Evolutionary conservation across 805 yeast genomes (phyloP).

Genomic region (Scheffersomyces coipomensis): DNA sequence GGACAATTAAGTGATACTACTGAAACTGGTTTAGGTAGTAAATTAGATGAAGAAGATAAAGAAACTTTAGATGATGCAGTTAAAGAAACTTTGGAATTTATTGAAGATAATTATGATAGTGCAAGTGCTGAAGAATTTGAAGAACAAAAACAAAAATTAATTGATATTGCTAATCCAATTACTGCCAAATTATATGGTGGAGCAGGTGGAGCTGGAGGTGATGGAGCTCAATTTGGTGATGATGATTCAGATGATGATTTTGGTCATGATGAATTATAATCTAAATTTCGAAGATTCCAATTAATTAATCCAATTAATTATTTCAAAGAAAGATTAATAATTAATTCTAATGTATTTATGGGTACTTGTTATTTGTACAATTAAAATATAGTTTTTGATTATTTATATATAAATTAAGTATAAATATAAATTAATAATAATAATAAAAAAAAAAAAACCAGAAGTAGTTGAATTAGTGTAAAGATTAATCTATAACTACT

Average conservation of each 20-base stretch:
- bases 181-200: conserved; percentile 72
- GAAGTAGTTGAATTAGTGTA: no score
- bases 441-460: no score
- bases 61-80: conserved; percentile 85
- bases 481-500: no score
- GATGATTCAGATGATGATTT: conserved; percentile 44
- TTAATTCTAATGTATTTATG: no score
- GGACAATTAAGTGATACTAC: conserved; percentile 42
- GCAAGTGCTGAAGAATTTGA: conserved; percentile 93
- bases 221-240: conserved; percentile 38
- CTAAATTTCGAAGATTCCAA: no score
- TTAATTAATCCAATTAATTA: no score
- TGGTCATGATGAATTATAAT: conserved; percentile 45
- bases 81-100: conserved; percentile 81
- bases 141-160: conserved; percentile 80
- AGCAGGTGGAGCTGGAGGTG: conserved; percentile 46
- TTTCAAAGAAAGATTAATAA: no score
- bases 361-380: no score
- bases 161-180: conserved; percentile 85
- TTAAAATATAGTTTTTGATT: no score
- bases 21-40: conserved; percentile 59
- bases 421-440: no score
- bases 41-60: conserved; percentile 87
- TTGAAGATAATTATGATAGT: conserved; percentile 76
- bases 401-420: no score